Conservation (phyloP, 2,329 filamentous ascomycete species). For the Xylaria sp. region DNA sequence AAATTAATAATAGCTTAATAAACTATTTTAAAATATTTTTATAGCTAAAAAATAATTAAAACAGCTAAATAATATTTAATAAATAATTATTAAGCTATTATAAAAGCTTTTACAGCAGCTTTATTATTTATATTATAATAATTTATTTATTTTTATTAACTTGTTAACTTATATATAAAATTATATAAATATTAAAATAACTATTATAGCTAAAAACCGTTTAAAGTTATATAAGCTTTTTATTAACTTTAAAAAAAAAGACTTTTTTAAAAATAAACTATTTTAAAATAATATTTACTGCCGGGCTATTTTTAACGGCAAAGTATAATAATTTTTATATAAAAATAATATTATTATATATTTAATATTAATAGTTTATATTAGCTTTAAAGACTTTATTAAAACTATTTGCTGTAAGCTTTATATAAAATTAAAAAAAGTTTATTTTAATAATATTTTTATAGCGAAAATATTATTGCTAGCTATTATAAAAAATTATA, state of each 20-base stretch:
- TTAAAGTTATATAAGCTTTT: background rate
- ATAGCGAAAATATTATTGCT: background rate
- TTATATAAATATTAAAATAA: constrained; percentile 17
- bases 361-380: constrained; percentile 12
- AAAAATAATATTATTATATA: constrained; percentile 1
- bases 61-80: constrained; percentile 9
- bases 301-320: background rate
- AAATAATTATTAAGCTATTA: background rate
- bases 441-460: background rate
- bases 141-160: constrained; percentile 4
- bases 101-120: background rate
- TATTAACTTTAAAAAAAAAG: background rate
- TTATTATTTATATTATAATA: constrained; percentile 12
- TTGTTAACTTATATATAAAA: background rate
- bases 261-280: background rate
- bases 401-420: background rate
- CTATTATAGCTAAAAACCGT: background rate
- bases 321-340: constrained; percentile 14
- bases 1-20: background rate
- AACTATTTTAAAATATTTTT: background rate
- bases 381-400: background rate
- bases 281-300: background rate
- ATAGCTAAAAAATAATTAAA: background rate
- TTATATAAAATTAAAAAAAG: background rate
- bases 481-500: background rate